Percentiles rank a stretch among this genome's conserved stretches.
Evolutionary conservation across 225 moss, liverwort and hornwort species (phyloP).

Genomic region (Rhytidiadelphus loreus): DNA sequence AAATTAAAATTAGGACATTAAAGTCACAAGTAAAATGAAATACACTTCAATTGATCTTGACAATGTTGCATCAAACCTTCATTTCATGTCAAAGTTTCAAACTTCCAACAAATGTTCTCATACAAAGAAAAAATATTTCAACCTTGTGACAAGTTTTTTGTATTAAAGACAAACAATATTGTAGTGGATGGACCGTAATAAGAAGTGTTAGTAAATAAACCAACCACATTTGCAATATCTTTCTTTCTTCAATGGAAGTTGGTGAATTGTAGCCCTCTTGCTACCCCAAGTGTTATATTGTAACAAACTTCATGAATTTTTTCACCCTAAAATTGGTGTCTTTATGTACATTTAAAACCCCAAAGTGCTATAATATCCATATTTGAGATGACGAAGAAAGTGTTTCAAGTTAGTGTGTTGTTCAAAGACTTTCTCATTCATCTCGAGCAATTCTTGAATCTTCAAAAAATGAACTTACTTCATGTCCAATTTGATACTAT

Average conservation of each 20-base stretch:
- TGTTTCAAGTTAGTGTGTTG: neutral
- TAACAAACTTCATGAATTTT: neutral
- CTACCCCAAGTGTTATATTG: neutral
- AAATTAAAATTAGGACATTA: too few relatives aligned
- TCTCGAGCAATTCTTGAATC: neutral
- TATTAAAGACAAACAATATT: too few relatives aligned
- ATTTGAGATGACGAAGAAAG: neutral
- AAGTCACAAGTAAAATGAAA: too few relatives aligned
- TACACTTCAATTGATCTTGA: neutral
- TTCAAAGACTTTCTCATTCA: neutral
- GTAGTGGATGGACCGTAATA: too few relatives aligned
- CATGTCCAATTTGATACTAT: neutral
- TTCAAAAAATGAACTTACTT: neutral
- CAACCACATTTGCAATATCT: neutral
- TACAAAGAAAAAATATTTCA: too few relatives aligned
- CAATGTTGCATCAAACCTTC: rapidly evolving
- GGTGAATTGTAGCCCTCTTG: too few relatives aligned
- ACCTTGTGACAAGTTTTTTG: too few relatives aligned
- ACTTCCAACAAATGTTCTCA: rapidly evolving
- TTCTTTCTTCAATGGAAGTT: rapidly evolving
- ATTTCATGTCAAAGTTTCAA: neutral
- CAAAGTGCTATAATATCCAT: neutral
- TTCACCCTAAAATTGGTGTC: rapidly evolving
- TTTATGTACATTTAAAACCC: neutral
- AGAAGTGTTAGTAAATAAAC: neutral